Conservation (phyloP, 768 basidiomycete genomes). For the Boletus speciosus region DNA sequence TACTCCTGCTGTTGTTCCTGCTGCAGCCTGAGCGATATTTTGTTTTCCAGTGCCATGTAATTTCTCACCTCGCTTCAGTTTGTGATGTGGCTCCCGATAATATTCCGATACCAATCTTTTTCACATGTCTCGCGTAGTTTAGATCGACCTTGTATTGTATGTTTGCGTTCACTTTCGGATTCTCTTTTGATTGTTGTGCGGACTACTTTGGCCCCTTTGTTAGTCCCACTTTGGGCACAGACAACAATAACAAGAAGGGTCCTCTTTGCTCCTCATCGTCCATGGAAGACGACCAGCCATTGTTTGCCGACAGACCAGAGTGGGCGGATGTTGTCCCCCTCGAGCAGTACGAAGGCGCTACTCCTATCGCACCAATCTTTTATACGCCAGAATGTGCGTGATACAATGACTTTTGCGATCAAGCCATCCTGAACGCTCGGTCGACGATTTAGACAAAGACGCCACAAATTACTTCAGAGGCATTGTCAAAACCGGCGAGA, state of each 20-base stretch:
- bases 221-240: background rate
- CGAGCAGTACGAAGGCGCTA: slow-evolving; percentile 72
- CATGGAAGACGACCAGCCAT: slow-evolving; percentile 15
- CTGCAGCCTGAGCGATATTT: slow-evolving; percentile 25
- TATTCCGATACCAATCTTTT: slow-evolving; percentile 22
- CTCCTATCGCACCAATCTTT: slow-evolving; percentile 87
- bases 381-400: slow-evolving; percentile 84
- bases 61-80: background rate
- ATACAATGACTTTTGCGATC: slow-evolving; percentile 2
- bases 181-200: background rate
- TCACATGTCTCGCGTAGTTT: slow-evolving; percentile 18
- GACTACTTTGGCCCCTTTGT: background rate
- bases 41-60: slow-evolving; percentile 7
- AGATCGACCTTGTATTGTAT: slow-evolving; percentile 22
- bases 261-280: background rate
- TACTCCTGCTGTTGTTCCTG: slow-evolving; percentile 47
- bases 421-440: slow-evolving; percentile 3
- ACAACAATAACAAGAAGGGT: background rate
- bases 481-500: slow-evolving; percentile 72
- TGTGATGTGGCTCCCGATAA: slow-evolving; percentile 11
- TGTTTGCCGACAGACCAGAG: slow-evolving; percentile 62
- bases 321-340: slow-evolving; percentile 83
- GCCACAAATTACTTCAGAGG: slow-evolving; percentile 92
- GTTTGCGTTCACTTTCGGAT: slow-evolving; percentile 7
- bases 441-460: slow-evolving; percentile 67